phyloP scores from a whole-genome alignment of 2,329 filamentous ascomycete species.

The Magnaporthales sp. region DNA sequence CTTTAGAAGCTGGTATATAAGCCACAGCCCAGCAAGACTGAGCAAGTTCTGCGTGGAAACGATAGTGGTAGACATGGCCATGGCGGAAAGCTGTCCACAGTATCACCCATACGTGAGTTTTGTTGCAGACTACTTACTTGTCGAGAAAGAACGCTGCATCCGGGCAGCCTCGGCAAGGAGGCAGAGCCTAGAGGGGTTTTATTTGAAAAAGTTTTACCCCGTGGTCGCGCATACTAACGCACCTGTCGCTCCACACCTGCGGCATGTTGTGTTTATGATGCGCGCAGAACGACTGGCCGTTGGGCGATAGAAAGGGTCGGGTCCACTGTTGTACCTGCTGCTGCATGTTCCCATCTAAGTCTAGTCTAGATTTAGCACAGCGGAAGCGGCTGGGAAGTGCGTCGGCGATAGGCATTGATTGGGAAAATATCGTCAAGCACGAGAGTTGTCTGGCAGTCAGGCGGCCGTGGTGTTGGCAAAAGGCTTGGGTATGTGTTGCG shows the following conservation, averaged over 20 bases:
- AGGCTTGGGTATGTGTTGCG: no score
- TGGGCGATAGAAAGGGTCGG: background rate
- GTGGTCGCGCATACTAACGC: background rate
- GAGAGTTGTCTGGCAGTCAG: constrained; percentile 26
- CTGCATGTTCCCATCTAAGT: background rate
- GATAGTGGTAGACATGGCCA: background rate
- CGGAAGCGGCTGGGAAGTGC: background rate
- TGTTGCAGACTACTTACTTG: background rate
- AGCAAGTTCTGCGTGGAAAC: background rate
- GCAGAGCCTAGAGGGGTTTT: background rate
- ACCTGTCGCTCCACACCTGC: background rate
- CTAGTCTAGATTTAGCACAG: background rate
- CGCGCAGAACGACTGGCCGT: background rate
- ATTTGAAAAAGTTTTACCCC: background rate
- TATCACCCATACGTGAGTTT: background rate
- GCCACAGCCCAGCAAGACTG: constrained; percentile 16
- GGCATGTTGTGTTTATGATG: background rate
- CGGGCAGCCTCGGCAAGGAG: background rate
- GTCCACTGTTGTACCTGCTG: background rate
- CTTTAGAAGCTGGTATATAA: constrained; percentile 19
- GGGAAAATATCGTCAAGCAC: no score
- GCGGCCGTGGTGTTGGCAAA: constrained; percentile 21
- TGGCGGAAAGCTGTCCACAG: background rate
- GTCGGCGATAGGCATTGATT: background rate
- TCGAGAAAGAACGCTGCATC: background rate